Conservation (phyloP, 345 rosid species). For the Kandelia obovata region DNA sequence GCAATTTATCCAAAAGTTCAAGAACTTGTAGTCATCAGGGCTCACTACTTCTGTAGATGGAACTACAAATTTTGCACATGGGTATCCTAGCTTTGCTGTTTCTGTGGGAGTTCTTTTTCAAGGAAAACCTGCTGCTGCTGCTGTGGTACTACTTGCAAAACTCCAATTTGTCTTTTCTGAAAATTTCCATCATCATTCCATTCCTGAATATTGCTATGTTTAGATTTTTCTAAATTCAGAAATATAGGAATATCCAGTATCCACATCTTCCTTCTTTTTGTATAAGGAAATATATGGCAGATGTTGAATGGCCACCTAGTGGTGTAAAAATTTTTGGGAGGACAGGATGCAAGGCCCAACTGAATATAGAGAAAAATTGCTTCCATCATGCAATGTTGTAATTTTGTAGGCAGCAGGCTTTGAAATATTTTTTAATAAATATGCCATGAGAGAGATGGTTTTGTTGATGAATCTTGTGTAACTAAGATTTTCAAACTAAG, state of each 20-base stretch:
- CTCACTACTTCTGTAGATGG: constrained; percentile 56
- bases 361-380: not conserved
- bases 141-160: constrained; percentile 58
- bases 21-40: not conserved
- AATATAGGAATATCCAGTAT: not conserved
- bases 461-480: not conserved
- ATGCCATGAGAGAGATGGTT: not conserved
- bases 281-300: not conserved
- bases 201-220: not conserved
- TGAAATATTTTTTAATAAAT: not conserved
- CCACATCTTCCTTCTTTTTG: not conserved
- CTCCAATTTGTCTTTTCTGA: not conserved
- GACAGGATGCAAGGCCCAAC: not conserved
- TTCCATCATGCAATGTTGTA: not conserved
- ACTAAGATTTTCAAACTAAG: not conserved
- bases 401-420: not conserved
- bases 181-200: not conserved
- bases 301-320: too few species aligned
- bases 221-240: not conserved
- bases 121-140: constrained; percentile 83
- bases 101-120: constrained; percentile 84
- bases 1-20: too few species aligned
- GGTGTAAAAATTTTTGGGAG: not conserved
- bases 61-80: constrained; percentile 93
- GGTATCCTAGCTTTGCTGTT: constrained; percentile 96